A percentile compares a stretch with the other conserved stretches of the same genome.
Evolutionary conservation across 345 rosid genomes (phyloP).

Genomic region (Camelina hispida): DNA sequence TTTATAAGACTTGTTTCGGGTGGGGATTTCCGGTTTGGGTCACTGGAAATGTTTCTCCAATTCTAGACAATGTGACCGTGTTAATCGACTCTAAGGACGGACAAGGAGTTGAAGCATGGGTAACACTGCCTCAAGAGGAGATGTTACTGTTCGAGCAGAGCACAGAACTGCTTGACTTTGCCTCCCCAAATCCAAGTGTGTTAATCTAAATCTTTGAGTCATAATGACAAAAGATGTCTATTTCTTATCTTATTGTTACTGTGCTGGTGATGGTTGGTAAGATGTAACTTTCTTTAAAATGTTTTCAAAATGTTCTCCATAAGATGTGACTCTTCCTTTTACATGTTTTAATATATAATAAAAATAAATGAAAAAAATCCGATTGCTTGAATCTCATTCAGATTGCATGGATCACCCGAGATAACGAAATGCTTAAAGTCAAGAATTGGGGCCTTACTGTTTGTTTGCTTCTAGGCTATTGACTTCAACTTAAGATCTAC

Average conservation of each 20-base stretch:
- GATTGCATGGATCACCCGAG: background rate
- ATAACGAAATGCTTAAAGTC: too few relatives aligned
- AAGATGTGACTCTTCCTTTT: background rate
- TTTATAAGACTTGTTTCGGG: background rate
- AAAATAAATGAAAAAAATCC: background rate
- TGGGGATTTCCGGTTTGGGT: conserved; percentile 12
- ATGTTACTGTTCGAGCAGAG: conserved; percentile 14
- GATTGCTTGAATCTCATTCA: background rate
- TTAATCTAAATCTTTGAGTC: background rate
- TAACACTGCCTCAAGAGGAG: background rate
- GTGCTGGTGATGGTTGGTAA: background rate
- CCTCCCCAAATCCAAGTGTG: background rate
- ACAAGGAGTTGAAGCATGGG: conserved; percentile 18
- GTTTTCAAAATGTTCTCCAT: background rate
- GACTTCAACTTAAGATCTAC: too few relatives aligned
- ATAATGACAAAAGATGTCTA: background rate
- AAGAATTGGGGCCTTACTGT: too few relatives aligned
- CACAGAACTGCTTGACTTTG: conserved; percentile 34
- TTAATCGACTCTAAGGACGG: background rate
- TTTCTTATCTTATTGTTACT: background rate
- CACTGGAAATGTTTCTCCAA: background rate
- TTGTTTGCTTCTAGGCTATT: too few relatives aligned
- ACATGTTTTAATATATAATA: background rate
- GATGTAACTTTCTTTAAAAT: background rate
- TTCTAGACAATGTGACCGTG: background rate